phyloP scores from a whole-genome alignment of 2,329 filamentous ascomycete genomes.

The Leptographium procerum region DNA sequence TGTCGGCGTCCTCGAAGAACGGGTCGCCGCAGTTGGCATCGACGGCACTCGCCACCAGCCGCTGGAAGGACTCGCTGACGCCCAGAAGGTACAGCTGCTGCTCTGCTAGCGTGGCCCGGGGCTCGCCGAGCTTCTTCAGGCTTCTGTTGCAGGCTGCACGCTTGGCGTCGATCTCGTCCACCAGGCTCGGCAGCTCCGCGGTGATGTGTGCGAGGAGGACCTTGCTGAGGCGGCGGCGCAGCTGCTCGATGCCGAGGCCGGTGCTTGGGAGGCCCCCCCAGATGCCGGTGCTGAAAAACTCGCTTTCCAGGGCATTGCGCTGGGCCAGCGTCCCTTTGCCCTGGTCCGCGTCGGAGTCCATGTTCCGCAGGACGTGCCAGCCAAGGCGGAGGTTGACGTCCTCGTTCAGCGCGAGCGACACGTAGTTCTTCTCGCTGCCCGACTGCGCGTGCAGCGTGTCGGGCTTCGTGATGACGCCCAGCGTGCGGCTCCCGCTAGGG shows the following conservation, averaged over 20 bases:
- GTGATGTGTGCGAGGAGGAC: conserved; percentile 37
- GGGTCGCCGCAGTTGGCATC: conserved; percentile 17
- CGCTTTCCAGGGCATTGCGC: conserved; percentile 27
- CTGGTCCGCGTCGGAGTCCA: conserved; percentile 24
- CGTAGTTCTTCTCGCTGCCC: conserved; percentile 26
- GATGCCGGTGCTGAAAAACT: conserved; percentile 27
- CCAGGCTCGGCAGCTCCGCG: conserved; percentile 27
- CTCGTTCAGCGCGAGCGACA: conserved; percentile 31
- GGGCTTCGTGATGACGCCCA: conserved; percentile 49
- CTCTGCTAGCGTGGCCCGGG: neutral
- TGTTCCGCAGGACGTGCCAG: conserved; percentile 42
- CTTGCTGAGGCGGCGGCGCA: conserved; percentile 37
- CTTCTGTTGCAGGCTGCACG: conserved; percentile 1
- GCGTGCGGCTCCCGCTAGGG: conserved; percentile 27
- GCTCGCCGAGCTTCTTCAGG: neutral
- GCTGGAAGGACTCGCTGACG: conserved; percentile 15
- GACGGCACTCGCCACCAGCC: conserved; percentile 15
- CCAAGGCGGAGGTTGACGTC: conserved; percentile 36
- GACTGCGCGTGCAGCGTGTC: conserved; percentile 28
- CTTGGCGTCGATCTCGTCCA: neutral
- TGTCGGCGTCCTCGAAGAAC: conserved; percentile 12
- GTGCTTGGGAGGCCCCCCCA: conserved; percentile 25
- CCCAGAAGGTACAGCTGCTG: conserved; percentile 18
- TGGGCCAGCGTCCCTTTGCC: conserved; percentile 18
- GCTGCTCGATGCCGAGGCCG: conserved; percentile 33